Base-by-base conservation (phyloP, 1,139 yeast species). In the Suzukiozyma palmioleophila region DNA sequence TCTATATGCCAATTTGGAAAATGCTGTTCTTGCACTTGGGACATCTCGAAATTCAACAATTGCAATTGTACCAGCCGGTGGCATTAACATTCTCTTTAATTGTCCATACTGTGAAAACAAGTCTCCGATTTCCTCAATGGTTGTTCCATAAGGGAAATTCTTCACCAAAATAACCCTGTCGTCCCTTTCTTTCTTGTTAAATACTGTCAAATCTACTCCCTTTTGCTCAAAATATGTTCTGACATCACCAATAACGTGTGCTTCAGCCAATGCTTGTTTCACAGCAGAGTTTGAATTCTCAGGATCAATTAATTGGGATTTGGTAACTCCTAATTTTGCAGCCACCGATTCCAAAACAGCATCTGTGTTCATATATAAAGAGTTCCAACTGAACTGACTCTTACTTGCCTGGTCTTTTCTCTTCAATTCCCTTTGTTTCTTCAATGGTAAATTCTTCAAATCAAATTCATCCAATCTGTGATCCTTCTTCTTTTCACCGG, bases 201-300 rank as follows among this genome's bases (percentile, higher is more conserved):
- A 92, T 29, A 81, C 75, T 3, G 84, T 69, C 44, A 92, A 67
- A 63, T 92, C 97, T 32, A 94, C 87, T 16, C 96, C 96, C 56
- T 82, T 83, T 15, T 69, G 64, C 58, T 88, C 95, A 59, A 92
- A 92, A 61, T 80, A 92, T 50, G 79, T 79, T 54, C 96, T 79
- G 11, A 92, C 96, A 59, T 85, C 94, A 35, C 92, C 94, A 54
- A 92, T 83, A 16, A 90, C 96, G 56, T 89, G 92, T 1, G 97
- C 95, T 66, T 92, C 99, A 0, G 99, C 98, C 47, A 92, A 75
- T 0, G 98, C 97, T 61, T 90, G 97, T 56, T 89, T 88, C n/a
- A 92, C 97, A 1, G 96, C 97, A 38, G 96, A 85, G 48, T 75
- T 82, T 4, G 96, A 77, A 49, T 82, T 85, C 51, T 87, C 84